Evolutionary conservation across 1,284 basidiomycete genomes (phyloP), one percentile per base, ranked within the genome.

Genomic region (Pterulicium gracile): DNA sequence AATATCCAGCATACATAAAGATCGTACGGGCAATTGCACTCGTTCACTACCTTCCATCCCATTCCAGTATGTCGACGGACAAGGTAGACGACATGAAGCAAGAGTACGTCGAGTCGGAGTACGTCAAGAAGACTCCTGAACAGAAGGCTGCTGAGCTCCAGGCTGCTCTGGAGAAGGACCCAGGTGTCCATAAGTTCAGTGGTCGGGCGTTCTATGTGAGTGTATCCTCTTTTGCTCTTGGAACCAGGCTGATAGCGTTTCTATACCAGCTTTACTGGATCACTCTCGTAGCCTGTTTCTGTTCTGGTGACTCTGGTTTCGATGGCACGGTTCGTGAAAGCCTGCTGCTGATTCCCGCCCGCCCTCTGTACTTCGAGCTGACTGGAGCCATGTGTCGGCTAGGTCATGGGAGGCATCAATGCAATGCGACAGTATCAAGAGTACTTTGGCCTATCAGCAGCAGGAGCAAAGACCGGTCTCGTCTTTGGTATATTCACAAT

Each of bases 401-500:
- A 68, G 57, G 71, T 75, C 47, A 75, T 76, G 71, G 66, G 69
- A 18, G 67, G 70, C 24, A 69, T 77, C 56, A 77, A 77, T 55
- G 61, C 61, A 44, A 73, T 75, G 70, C 49, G 52, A 24, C 72
- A 73, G 51, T 75, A 70, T 51, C 69, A 70, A 49, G 45, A 55
- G 0, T 75, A 70, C 53, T 75, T 75, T 55, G 68, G 67, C n/a
- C 51, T 76, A 58, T 58, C 54, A 4, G 59, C 58, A 22, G 64
- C 68, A 43, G 67, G 69, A 4, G 59, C 61, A 13, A 69, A 66
- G 54, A 76, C 73, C 2, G 70, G 72, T 39, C 71, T 75, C 44
- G 69, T 76, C 17, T 76, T 75, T 51, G 72, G 74, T 22, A 76
- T 77, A 49, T 76, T 68, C 56, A 75, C 73, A 1, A 60, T 64